Conservation (phyloP, 371 early-diverging fungal genomes). For the Rhizopus delemar region DNA sequence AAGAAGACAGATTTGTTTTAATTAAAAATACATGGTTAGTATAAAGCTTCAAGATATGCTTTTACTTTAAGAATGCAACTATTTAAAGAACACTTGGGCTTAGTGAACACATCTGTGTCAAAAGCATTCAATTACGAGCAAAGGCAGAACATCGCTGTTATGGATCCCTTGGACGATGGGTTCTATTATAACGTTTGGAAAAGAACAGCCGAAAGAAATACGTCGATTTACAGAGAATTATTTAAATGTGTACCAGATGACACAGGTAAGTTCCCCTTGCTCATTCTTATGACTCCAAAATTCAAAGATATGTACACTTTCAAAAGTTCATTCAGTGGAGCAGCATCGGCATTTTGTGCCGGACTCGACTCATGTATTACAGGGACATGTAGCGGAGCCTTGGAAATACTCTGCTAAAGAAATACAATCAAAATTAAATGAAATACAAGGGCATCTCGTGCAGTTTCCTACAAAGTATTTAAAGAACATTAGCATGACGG, state of each 20-base stretch:
- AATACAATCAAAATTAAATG: slow-evolving; percentile 36
- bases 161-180: slow-evolving; percentile 73
- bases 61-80: slow-evolving; percentile 70
- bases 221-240: slow-evolving; percentile 67
- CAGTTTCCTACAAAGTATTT: slow-evolving; percentile 76
- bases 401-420: slow-evolving; percentile 34
- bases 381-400: slow-evolving; percentile 61
- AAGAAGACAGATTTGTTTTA: background rate
- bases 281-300: background rate
- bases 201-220: slow-evolving; percentile 67
- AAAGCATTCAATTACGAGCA: background rate
- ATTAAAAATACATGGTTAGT: slow-evolving; percentile 26
- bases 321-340: slow-evolving; percentile 49
- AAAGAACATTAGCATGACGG: slow-evolving; percentile 64
- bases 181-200: slow-evolving; percentile 68
- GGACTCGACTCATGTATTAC: slow-evolving; percentile 42
- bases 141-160: slow-evolving; percentile 43
- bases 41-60: slow-evolving; percentile 72
- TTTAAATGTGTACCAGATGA: slow-evolving; percentile 90
- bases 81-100: slow-evolving; percentile 85
- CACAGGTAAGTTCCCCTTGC: slow-evolving; percentile 37
- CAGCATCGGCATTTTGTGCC: slow-evolving; percentile 61
- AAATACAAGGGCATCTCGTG: slow-evolving; percentile 59
- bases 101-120: slow-evolving; percentile 27
- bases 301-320: background rate